Evolutionary conservation across 1,284 basidiomycete genomes (phyloP), one percentile per base, ranked within the genome.

Genomic region (Marasmius tenuissimus): DNA sequence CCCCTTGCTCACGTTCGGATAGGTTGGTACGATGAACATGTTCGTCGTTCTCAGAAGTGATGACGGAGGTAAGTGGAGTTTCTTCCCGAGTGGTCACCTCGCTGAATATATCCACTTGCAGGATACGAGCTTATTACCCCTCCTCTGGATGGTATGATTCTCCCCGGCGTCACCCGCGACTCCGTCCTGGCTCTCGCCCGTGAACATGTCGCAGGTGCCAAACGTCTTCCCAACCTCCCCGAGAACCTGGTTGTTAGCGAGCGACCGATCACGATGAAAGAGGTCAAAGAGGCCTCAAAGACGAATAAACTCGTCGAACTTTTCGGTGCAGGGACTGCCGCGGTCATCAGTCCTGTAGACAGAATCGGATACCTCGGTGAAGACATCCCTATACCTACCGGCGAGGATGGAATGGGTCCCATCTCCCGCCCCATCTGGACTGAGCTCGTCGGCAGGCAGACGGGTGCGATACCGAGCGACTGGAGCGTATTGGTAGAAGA

Each of bases 11-110:
- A 39, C n/a, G 38, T 9, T 45, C 55, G 53, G 37, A 20, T 64
- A 86, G 85, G 92, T 94, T 38, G 96, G 96, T 35, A 96, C 95
- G 1, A 98, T 99, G 97, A 99, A 99, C 78, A 79, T 97, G 71
- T 97, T 98, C 66, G 85, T 94, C 49, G 95, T 90, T 0, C 86
- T 98, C 74, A 86, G 87, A 72, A 84, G 84, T 34, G 81, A 85
- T 10, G 86, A 95, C 68, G 94, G 93, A 45, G 78, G 89, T 88
- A 66, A 68, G 83, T 34, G 6, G 60, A 20, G 1, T 27, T 14
- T 20, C 55, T 61, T 37, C 58, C 49, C 57, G 51, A 47, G 45
- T n/a, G 16, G 49, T 55, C 27, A 51, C 49, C 47, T 37, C 35
- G 27, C 38, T 42, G 33, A 22, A 40, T 5, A n/a, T 54, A 39